Conservation (phyloP, 2,329 filamentous ascomycete genomes). For the Myriangium duriaei region DNA sequence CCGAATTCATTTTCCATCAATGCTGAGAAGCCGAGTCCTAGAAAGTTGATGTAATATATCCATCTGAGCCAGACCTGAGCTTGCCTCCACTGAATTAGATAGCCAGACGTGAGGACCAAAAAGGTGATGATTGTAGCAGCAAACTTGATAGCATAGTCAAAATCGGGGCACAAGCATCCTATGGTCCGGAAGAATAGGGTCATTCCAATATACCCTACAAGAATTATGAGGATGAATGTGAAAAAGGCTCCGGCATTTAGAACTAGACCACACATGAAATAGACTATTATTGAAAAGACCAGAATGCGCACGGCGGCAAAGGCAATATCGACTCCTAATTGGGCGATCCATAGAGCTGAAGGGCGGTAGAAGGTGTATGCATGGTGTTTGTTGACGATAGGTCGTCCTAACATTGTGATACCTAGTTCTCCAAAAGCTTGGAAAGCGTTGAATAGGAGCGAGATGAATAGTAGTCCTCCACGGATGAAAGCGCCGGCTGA, state of each 20-base stretch:
- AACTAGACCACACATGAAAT: constrained; percentile 62
- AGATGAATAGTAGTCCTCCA: constrained; percentile 68
- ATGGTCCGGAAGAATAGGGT: constrained; percentile 66
- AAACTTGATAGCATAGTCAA: constrained; percentile 72
- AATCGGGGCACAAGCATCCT: constrained; percentile 63
- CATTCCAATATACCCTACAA: constrained; percentile 41
- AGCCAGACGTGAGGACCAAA: constrained; percentile 72
- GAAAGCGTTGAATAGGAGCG: constrained; percentile 77
- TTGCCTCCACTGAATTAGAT: constrained; percentile 66
- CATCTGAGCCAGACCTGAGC: constrained; percentile 67
- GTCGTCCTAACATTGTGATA: constrained; percentile 60
- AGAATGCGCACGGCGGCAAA: constrained; percentile 61
- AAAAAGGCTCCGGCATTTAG: constrained; percentile 67
- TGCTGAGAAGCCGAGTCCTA: constrained; percentile 62
- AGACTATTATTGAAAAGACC: constrained; percentile 61
- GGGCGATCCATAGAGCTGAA: constrained; percentile 69
- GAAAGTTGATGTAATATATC: constrained; percentile 66
- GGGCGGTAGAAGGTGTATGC: constrained; percentile 74
- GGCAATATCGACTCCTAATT: constrained; percentile 61
- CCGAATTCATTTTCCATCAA: constrained; percentile 84
- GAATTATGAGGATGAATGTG: constrained; percentile 50
- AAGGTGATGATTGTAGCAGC: constrained; percentile 67
- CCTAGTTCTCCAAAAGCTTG: constrained; percentile 70
- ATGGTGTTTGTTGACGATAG: constrained; percentile 73
- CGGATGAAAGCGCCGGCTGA: constrained; percentile 63